Evolutionary conservation across 2,329 filamentous ascomycete species (phyloP), one percentile per base, ranked within the genome.

Genomic region (Pseudocercospora pini-densiflorae): DNA sequence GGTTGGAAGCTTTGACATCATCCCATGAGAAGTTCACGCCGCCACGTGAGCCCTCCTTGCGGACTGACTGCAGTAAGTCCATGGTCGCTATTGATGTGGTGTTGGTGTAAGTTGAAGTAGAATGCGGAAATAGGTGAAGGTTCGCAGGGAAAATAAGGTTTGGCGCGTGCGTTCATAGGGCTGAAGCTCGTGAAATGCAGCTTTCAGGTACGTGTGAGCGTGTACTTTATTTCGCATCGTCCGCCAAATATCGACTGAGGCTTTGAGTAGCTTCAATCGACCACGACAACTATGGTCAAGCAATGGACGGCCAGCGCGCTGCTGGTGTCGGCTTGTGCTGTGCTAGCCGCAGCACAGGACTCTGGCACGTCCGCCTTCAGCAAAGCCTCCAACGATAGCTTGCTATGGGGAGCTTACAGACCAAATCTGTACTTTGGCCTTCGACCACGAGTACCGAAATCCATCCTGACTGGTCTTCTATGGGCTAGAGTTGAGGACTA

Each of bases 21-120:
- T 94, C 92, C 95, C 95, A 98, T 81, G 90, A 94, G 83, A 99
- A 99, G 79, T 97, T 93, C 80, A 91, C 91, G 67, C 95, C 95
- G 76, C 95, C 95, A 72, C 95, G 95, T 69, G 86, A 88, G 69
- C 88, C 88, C 79, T 97, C 94, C 81, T 99, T 98, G 76, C 94
- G 92, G 68, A 99, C 91, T 49, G 92, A 93, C 66, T 94, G 92
- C 62, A 98, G 88, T 63, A 99, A 87, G 86, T 99, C 95, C 95
- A 99, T 97, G 60, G 12, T 63, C 53, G 14, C 19, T 29, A n/a
- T 8, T 19, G 24, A 58, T 24, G 45, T 5, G 36, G 47, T 19
- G 23, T 27, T 24, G 23, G 23, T 21, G 14, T 16, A n/a, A 16
- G 63, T 33, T n/a, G 59, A 58, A 21, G 10, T 23, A 5, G 59